phyloP scores from a whole-genome alignment of 2,329 filamentous ascomycete species.

The Geosmithia morbida region DNA sequence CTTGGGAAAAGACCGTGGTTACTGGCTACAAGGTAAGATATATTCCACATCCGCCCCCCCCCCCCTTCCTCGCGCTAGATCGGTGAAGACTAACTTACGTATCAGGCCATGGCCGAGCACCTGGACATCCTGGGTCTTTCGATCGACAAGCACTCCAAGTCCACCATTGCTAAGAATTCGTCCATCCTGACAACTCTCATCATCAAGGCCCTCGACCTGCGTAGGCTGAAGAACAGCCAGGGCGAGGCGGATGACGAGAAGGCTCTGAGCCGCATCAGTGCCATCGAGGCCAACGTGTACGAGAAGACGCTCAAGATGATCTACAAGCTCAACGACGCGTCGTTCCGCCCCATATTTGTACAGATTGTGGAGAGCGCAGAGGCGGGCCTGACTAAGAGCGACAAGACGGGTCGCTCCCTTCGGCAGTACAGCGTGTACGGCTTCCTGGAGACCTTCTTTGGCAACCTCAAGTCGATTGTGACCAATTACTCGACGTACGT shows the following conservation, averaged over 20 bases:
- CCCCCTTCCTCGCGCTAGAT: neutral
- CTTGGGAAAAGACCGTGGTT: constrained; percentile 51
- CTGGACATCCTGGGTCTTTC: constrained; percentile 55
- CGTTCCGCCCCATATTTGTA: constrained; percentile 83
- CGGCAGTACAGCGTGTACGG: constrained; percentile 67
- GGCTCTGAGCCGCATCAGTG: constrained; percentile 32
- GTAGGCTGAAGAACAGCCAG: constrained; percentile 38
- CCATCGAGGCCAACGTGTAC: constrained; percentile 52
- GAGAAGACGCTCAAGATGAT: constrained; percentile 75
- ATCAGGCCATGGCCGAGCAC: constrained; percentile 51
- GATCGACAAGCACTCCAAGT: constrained; percentile 67
- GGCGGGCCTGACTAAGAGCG: constrained; percentile 44
- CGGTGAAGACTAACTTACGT: neutral
- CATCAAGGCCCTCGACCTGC: constrained; percentile 47
- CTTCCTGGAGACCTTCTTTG: constrained; percentile 70
- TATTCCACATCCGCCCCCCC: too few relatives aligned
- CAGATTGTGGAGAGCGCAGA: constrained; percentile 73
- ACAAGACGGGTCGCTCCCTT: constrained; percentile 39
- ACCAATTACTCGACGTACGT: constrained; percentile 83
- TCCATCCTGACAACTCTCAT: constrained; percentile 52
- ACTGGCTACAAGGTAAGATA: constrained; percentile 48
- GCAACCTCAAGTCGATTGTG: constrained; percentile 81
- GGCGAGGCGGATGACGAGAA: constrained; percentile 19
- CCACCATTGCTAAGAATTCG: constrained; percentile 62
- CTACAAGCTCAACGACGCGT: constrained; percentile 88